A percentile compares a stretch with the other conserved stretches of the same genome.
These are phyloP conservation scores for Dinochytrium kinnereticum DNA, from an alignment of 371 early-diverging fungal genomes.

Conservation along the genomic window DNA sequence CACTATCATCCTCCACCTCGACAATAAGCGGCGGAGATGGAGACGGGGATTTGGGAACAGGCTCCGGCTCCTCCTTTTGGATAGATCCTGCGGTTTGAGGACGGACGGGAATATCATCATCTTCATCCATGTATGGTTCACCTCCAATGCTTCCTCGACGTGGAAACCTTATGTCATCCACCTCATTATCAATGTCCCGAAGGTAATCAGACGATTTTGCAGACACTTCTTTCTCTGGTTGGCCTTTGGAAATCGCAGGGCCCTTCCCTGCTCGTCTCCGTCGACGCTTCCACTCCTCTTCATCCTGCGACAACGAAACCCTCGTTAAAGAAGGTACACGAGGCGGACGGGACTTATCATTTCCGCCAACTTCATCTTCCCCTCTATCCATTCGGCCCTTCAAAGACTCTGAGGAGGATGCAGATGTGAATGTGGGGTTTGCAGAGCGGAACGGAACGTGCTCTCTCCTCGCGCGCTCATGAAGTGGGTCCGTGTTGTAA, in stretches of 20 bases:
- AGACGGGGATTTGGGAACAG: not conserved
- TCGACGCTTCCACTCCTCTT: not conserved
- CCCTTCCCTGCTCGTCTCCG: not conserved
- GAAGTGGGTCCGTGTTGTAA: constrained; percentile 37
- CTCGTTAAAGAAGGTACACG: not conserved
- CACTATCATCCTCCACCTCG: constrained; percentile 15
- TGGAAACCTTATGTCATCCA: not conserved
- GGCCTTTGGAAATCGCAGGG: not conserved
- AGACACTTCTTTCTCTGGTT: not conserved
- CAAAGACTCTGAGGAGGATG: not conserved
- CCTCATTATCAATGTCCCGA: not conserved
- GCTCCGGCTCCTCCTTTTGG: no score
- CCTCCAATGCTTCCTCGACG: not conserved
- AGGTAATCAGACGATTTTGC: not conserved
- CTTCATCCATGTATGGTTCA: not conserved
- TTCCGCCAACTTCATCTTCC: not conserved
- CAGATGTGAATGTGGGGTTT: not conserved
- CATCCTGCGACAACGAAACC: not conserved
- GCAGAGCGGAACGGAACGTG: not conserved
- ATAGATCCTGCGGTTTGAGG: no score
- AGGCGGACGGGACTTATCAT: not conserved
- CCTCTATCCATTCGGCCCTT: not conserved
- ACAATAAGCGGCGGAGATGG: constrained; percentile 7
- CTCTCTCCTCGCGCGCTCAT: constrained; percentile 25
- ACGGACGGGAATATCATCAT: no score